Base-by-base conservation (phyloP, 345 rosid genomes). In the Syzygium grande region DNA sequence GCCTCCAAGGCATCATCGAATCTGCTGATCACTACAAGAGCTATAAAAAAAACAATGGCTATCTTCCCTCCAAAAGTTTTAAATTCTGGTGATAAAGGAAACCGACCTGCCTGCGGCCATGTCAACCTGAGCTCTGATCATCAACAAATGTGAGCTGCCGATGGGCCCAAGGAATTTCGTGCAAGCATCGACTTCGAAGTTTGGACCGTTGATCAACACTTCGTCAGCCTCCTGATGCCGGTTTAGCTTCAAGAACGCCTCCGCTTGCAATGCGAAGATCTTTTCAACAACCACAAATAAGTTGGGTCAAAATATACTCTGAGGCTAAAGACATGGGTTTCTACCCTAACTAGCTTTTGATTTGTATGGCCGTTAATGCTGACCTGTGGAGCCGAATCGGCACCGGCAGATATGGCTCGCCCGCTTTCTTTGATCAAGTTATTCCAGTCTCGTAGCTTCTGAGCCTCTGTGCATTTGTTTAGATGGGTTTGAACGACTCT, bases 361-460 rank as follows among this genome's bases (percentile, higher is more conserved):
- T 49, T 92, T 52, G 99, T 93, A 54, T 85, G 17, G 53, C 52
- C n/a, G 7, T 13, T n/a, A 43, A 46, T 87, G 41, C 68, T 87
- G 43, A 94, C 99, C 90, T 93, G 99, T 9, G 96, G 96, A 8
- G 98, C 98, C 49, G 99, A 96, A 95, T 96, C 98, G 84, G 98
- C 97, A 85, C 98, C 98, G 1, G 91, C 89, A 22, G 94, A 87
- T 34, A 98, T 93, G 38, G 99, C 94, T 25, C 89, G 90, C 51
- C 85, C 52, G 4, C 98, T 92, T 89, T 94, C 96, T 85, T 89
- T 92, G 55, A 96, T 85, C 80, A 97, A 88, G 51, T 89, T 86
- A 87, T 92, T 95, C 99, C 99, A 98, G 85, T 97, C 99, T 87
- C 98, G 85, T 17, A 85, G 63, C 84, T 90, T 94, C 90, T 91